phyloP scores from a whole-genome alignment of 1,284 basidiomycete genomes.

The Singerocomus rubriflavus region DNA sequence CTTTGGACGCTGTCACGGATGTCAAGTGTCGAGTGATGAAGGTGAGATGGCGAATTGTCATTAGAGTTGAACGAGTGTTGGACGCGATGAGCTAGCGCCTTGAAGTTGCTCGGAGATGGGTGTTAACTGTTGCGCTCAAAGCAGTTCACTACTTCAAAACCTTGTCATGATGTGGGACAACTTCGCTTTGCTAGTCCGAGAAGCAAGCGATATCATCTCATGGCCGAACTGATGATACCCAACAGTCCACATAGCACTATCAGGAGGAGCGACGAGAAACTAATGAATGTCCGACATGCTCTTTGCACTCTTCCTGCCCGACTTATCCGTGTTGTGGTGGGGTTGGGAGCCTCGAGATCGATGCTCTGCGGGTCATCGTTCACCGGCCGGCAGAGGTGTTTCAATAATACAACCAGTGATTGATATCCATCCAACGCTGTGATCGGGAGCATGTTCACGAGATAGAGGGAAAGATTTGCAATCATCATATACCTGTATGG shows the following conservation, averaged over 20 bases:
- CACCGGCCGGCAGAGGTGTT: conserved; percentile 19
- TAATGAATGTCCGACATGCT: conserved; percentile 18
- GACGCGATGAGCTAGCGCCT: not conserved
- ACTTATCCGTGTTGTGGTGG: not conserved
- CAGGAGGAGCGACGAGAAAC: conserved; percentile 21
- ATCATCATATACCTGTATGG: conserved; percentile 55
- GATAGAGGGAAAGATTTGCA: conserved; percentile 63
- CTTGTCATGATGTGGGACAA: too few relatives aligned
- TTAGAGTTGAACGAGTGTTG: not conserved
- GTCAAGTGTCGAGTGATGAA: not conserved
- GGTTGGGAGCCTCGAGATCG: conserved; percentile 21
- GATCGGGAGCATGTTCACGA: conserved; percentile 72
- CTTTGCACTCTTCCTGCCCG: conserved; percentile 19
- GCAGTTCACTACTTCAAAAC: not conserved
- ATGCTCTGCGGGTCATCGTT: conserved; percentile 2
- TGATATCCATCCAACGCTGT: conserved; percentile 60
- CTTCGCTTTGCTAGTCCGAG: too few relatives aligned
- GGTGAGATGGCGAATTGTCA: not conserved
- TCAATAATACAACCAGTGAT: conserved; percentile 42
- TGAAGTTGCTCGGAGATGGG: not conserved
- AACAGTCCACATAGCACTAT: conserved; percentile 25
- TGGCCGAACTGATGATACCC: conserved; percentile 20
- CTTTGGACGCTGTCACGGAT: not conserved
- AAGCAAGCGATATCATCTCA: conserved; percentile 10
- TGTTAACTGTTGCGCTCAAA: too few relatives aligned